phyloP scores from a whole-genome alignment of 306 rosid species.

The Potentilla sterilis region DNA sequence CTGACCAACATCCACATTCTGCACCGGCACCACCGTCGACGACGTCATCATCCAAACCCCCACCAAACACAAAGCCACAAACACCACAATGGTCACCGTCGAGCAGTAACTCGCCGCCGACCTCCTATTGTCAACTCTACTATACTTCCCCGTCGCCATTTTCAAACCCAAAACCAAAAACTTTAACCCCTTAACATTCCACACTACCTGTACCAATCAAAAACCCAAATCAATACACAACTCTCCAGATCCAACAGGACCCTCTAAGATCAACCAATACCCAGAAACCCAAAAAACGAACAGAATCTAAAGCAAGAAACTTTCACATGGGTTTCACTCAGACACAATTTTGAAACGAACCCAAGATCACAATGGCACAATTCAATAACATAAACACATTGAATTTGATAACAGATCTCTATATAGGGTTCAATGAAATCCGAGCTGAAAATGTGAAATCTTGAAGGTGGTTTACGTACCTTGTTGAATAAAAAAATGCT shows the following conservation, averaged over 20 bases:
- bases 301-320: not conserved
- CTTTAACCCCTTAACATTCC: constrained; percentile 23
- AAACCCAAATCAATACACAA: not conserved
- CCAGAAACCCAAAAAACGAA: not conserved
- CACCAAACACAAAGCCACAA: constrained; percentile 83
- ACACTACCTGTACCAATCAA: constrained; percentile 24
- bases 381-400: not conserved
- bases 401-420: not conserved
- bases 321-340: not conserved
- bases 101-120: constrained; percentile 74
- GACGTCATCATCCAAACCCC: constrained; percentile 98
- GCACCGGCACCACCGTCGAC: constrained; percentile 71
- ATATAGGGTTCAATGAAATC: not conserved
- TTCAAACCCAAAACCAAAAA: not conserved
- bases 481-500: not conserved
- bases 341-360: not conserved
- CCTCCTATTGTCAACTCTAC: constrained; percentile 63
- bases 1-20: constrained; percentile 57
- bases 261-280: not conserved
- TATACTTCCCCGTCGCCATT: constrained; percentile 78
- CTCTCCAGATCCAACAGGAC: constrained; percentile 11
- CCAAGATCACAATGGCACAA: not conserved
- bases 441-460: not conserved
- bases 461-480: constrained; percentile 25
- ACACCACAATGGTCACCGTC: constrained; percentile 72